A percentile compares a stretch with the other conserved stretches of the same genome.
Evolutionary conservation across 1,139 yeast genomes (phyloP).

Genomic region (Starmera stellimalicola): DNA sequence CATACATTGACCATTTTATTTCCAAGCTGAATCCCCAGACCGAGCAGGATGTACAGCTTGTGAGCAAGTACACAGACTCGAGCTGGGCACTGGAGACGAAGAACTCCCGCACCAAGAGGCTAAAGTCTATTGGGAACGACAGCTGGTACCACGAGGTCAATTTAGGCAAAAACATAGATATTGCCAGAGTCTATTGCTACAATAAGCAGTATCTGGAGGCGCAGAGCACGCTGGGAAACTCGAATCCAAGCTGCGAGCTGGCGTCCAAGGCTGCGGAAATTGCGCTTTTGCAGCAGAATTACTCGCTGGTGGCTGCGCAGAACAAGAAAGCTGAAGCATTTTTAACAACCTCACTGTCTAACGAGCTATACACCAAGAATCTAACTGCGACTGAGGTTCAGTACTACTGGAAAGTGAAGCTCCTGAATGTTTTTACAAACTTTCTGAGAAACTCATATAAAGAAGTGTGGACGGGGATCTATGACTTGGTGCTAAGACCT

Average conservation of each 20-base stretch:
- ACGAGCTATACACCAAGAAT: slow-evolving; percentile 15
- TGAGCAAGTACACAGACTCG: slow-evolving; percentile 3
- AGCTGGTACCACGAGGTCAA: slow-evolving; percentile 15
- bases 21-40: neutral
- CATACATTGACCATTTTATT: slow-evolving; percentile 9
- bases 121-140: slow-evolving; percentile 11
- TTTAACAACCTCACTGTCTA: slow-evolving; percentile 13
- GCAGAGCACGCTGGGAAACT: slow-evolving; percentile 8
- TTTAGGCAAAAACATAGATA: slow-evolving; percentile 7
- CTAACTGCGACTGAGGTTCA: slow-evolving; percentile 13
- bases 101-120: slow-evolving; percentile 4
- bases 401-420: slow-evolving; percentile 17
- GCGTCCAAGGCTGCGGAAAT: slow-evolving; percentile 13
- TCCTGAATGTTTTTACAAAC: slow-evolving; percentile 11
- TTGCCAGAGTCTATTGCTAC: slow-evolving; percentile 11
- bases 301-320: slow-evolving; percentile 10
- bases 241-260: slow-evolving; percentile 12
- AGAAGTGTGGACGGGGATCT: slow-evolving; percentile 8
- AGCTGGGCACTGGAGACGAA: slow-evolving; percentile 7
- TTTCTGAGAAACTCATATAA: slow-evolving; percentile 13
- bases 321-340: slow-evolving; percentile 17
- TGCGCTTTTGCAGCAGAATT: slow-evolving; percentile 13
- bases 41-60: slow-evolving; percentile 1
- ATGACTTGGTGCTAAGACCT: slow-evolving; percentile 8
- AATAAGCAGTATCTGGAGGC: slow-evolving; percentile 15